Evolutionary conservation across 139 green algal species (phyloP).

Genomic region (Axilococcus clingmanii): DNA sequence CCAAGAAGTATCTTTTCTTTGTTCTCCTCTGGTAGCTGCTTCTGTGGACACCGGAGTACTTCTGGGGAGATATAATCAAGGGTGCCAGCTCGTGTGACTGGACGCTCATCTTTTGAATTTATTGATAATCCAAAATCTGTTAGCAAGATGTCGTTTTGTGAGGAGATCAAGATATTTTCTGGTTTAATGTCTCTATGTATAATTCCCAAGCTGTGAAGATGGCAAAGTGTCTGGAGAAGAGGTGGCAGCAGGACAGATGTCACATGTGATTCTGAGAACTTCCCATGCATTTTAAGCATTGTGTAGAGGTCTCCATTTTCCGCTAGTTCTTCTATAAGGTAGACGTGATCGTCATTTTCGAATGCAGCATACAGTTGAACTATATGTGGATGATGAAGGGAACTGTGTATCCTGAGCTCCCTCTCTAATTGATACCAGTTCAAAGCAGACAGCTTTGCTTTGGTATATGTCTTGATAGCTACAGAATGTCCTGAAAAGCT

Average conservation of each 20-base stretch:
- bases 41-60: conserved; percentile 43
- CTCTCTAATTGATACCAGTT: conserved; percentile 56
- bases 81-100: conserved; percentile 69
- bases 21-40: conserved; percentile 67
- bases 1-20: conserved; percentile 68
- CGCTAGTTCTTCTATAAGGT: conserved; percentile 75
- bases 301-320: conserved; percentile 42
- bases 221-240: conserved; percentile 50
- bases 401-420: conserved; percentile 65
- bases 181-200: conserved; percentile 95
- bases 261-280: conserved; percentile 46
- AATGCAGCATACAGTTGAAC: conserved; percentile 68
- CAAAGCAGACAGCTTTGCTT: conserved; percentile 47
- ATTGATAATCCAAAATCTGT: conserved; percentile 89
- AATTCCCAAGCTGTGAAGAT: conserved; percentile 66
- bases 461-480: conserved; percentile 71
- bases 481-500: conserved; percentile 26
- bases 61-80: conserved; percentile 94
- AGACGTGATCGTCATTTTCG: conserved; percentile 66
- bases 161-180: conserved; percentile 91
- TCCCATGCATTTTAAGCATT: conserved; percentile 48
- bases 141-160: conserved; percentile 91
- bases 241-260: conserved; percentile 45
- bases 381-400: conserved; percentile 55
- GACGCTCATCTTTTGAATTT: conserved; percentile 32